phyloP scores from a whole-genome alignment of 139 green algal genomes.

The Trebouxia sp. region DNA sequence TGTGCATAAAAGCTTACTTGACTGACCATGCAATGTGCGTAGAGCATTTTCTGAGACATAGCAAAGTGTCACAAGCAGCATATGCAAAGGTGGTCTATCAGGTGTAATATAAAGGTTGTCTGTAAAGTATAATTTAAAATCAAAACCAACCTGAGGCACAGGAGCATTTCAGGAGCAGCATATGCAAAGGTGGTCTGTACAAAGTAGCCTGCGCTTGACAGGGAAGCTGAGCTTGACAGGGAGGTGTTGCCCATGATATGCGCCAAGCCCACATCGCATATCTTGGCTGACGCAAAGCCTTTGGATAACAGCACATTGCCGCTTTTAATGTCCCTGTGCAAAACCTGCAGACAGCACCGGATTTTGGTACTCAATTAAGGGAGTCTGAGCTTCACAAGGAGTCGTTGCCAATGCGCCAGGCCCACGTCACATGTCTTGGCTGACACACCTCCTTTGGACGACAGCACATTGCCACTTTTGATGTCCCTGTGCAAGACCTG shows the following conservation, averaged over 20 bases:
- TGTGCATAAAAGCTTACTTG: too few species aligned
- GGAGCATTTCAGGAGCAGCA: conserved; percentile 1
- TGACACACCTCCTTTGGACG: background rate
- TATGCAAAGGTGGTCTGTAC: conserved; percentile 4
- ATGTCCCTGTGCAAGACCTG: conserved; percentile 3
- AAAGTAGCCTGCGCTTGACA: too few species aligned
- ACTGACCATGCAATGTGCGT: too few species aligned
- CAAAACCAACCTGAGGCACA: conserved; percentile 4
- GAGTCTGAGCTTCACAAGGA: background rate
- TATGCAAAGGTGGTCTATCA: background rate
- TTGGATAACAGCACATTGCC: background rate
- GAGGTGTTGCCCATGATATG: conserved; percentile 13
- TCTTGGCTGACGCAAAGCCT: background rate
- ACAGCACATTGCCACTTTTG: background rate
- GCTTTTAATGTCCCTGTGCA: conserved; percentile 7
- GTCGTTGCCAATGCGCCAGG: background rate
- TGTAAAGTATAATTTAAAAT: too few species aligned
- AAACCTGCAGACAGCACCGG: conserved; percentile 1
- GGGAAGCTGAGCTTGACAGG: background rate
- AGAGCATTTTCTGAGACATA: background rate
- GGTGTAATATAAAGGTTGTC: too few species aligned
- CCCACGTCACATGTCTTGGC: background rate
- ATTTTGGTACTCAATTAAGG: too few species aligned
- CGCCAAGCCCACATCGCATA: conserved; percentile 10
- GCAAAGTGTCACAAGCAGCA: background rate